A percentile compares a stretch with the other conserved stretches of the same genome.
Evolutionary conservation across 192 early-diverging fungal genomes (phyloP).

Genomic region (Spinellus fusiger): DNA sequence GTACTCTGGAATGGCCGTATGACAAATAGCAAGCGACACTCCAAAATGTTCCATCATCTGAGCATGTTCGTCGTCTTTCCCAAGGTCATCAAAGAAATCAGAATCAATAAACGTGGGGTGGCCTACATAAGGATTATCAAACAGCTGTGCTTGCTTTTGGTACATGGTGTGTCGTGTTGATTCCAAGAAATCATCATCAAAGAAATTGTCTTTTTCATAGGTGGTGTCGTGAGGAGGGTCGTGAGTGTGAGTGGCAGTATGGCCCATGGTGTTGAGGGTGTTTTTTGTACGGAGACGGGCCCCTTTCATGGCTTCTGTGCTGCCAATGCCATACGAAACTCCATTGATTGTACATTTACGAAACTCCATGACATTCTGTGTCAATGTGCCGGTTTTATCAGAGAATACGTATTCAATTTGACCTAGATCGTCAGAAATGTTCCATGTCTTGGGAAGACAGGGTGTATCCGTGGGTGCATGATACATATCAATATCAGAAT

Average conservation of each 20-base stretch:
- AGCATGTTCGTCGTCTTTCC: constrained; percentile 44
- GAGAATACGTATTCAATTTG: constrained; percentile 96
- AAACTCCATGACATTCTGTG: constrained; percentile 95
- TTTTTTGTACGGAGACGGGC: constrained; percentile 3
- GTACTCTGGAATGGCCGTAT: constrained; percentile 72
- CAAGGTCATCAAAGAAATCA: constrained; percentile 57
- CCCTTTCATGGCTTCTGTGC: constrained; percentile 46
- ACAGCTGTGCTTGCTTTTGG: constrained; percentile 47
- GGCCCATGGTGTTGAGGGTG: neutral
- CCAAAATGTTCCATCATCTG: constrained; percentile 75
- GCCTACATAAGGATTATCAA: constrained; percentile 57
- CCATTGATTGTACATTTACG: constrained; percentile 87
- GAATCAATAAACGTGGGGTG: constrained; percentile 69
- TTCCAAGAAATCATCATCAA: constrained; percentile 25
- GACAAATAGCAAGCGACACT: constrained; percentile 80
- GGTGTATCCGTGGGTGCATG: constrained; percentile 67
- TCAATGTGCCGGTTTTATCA: constrained; percentile 96
- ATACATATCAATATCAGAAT: constrained; percentile 87
- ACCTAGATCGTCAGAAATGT: constrained; percentile 86
- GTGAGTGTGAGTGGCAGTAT: constrained; percentile 10
- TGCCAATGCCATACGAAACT: constrained; percentile 67
- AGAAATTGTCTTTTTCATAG: constrained; percentile 25
- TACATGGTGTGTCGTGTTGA: constrained; percentile 46
- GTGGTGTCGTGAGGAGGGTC: constrained; percentile 11
- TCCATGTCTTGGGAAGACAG: constrained; percentile 86